These are phyloP conservation scores for Cystobasidium sp. DNA, from an alignment of 1,284 basidiomycete species.

Conservation along the genomic window DNA sequence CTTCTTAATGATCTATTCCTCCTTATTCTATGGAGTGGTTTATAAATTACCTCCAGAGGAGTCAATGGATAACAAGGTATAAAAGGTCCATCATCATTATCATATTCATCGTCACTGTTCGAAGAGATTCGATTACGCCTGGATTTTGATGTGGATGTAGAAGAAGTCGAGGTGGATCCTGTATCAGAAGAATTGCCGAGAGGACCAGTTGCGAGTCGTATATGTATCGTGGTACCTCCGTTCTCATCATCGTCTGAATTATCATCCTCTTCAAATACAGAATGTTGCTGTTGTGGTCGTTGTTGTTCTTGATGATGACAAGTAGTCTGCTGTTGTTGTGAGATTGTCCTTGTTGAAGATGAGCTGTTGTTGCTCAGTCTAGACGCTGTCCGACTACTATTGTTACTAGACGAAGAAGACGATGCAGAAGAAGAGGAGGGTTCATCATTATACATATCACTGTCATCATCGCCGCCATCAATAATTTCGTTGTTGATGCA, in stretches of 20 bases:
- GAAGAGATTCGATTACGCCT: no score
- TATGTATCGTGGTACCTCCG: conserved; percentile 10
- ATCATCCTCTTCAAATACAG: conserved; percentile 30
- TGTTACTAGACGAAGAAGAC: not conserved
- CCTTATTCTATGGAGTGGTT: conserved; percentile 28
- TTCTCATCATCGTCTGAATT: conserved; percentile 20
- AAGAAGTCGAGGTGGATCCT: no score
- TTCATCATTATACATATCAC: conserved; percentile 40
- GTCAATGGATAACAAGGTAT: conserved; percentile 27
- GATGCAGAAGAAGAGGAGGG: conserved; percentile 21
- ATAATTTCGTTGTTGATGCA: not conserved
- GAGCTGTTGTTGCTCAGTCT: no score
- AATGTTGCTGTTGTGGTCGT: not conserved
- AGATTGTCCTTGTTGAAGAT: not conserved
- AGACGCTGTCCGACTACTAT: no score
- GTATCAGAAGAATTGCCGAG: no score
- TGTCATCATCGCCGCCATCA: conserved; percentile 12
- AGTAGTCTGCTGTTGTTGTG: not conserved
- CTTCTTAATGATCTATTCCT: conserved; percentile 17
- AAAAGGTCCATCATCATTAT: conserved; percentile 14
- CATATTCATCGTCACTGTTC: not conserved
- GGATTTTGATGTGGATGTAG: no score
- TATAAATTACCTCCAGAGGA: conserved; percentile 19
- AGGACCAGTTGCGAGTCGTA: not conserved
- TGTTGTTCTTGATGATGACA: no score